Evolutionary conservation across 805 yeast species (phyloP), one percentile per base, ranked within the genome.

Genomic region (Metschnikowia amazonensis): DNA sequence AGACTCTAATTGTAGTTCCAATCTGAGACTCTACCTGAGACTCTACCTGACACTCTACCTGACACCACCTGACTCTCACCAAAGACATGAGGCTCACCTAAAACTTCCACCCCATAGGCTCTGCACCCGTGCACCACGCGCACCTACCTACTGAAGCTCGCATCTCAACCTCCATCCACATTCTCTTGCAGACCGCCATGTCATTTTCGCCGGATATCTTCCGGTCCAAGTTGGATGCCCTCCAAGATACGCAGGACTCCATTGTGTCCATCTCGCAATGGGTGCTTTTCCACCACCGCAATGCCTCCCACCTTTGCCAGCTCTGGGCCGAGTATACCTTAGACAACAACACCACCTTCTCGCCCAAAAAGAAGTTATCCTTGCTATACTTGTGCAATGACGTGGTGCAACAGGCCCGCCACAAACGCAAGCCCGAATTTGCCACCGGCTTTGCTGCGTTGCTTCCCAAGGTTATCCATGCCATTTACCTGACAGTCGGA

Each of bases 371-470:
- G 55, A 76, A 74, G 48, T 70, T 84, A 42, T 73, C 84, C 2
- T 64, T 84, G 45, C 70, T 88, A 20, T 88, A 88, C 57, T 67
- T 88, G 11, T 83, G 85, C 42, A 88, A 88, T 61, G 96, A 88
- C 53, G 82, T 88, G 18, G 84, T 87, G 1, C 96, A 88, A 63
- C 85, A 85, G 59, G 80, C 89, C 3, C 73, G 82, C 47, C 81
- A 83, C 28, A 79, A 81, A 55, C 72, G 77, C 48, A 80, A 77
- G 56, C 66, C 67, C 3, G 86, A 80, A 39, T 82, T 84, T 52
- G 63, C 83, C 3, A 66, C 63, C 7, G 82, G 80, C 2, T 88
- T 86, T 63, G 72, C 79, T 10, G 58, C 61, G 1, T 75, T 74
- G 3, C 58, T 82, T 34, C 79, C 80, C 1, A 42, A 47, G 1